Percentiles rank a stretch among this genome's conserved stretches.
phyloP scores from a whole-genome alignment of 352 stramenopile genomes.

The Pythium plurisporium region DNA sequence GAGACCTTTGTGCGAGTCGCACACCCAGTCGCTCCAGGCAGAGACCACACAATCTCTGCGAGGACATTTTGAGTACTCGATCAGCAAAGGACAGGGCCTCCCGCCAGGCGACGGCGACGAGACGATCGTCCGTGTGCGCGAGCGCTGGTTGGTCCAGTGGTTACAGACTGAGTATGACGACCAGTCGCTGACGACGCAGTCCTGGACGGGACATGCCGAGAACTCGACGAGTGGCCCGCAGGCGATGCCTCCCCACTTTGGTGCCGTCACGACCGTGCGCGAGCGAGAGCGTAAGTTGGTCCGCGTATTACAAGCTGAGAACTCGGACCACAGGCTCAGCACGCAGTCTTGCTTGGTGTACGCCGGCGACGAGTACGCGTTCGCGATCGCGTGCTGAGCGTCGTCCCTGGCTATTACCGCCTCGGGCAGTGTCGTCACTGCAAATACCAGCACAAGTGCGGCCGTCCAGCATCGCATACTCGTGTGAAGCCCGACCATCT shows the following conservation, averaged over 20 bases:
- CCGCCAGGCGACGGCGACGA: conserved; percentile 33
- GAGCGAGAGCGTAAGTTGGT: conserved; percentile 13
- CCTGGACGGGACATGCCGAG: conserved; percentile 11
- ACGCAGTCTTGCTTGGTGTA: conserved; percentile 27
- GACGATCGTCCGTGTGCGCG: conserved; percentile 32
- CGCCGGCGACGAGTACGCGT: no score
- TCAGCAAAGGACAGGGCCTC: conserved; percentile 33
- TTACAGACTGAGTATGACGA: conserved; percentile 29
- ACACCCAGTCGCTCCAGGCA: conserved; percentile 42
- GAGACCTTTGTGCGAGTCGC: conserved; percentile 33
- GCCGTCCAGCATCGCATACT: no score
- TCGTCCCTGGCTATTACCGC: no score
- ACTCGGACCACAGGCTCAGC: conserved; percentile 21
- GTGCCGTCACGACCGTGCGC: conserved; percentile 6
- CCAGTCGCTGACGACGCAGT: conserved; percentile 56
- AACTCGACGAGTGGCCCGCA: conserved; percentile 33
- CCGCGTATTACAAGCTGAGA: conserved; percentile 5
- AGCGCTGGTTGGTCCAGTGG: conserved; percentile 31
- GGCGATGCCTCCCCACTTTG: conserved; percentile 25
- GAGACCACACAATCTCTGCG: conserved; percentile 42
- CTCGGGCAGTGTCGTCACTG: no score
- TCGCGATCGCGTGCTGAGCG: no score
- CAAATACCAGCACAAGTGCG: no score
- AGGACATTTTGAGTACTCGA: conserved; percentile 37
- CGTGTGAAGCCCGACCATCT: no score